Evolutionary conservation across 352 stramenopile genomes (phyloP), one percentile per base, ranked within the genome.

Genomic region (Pythium volutum): DNA sequence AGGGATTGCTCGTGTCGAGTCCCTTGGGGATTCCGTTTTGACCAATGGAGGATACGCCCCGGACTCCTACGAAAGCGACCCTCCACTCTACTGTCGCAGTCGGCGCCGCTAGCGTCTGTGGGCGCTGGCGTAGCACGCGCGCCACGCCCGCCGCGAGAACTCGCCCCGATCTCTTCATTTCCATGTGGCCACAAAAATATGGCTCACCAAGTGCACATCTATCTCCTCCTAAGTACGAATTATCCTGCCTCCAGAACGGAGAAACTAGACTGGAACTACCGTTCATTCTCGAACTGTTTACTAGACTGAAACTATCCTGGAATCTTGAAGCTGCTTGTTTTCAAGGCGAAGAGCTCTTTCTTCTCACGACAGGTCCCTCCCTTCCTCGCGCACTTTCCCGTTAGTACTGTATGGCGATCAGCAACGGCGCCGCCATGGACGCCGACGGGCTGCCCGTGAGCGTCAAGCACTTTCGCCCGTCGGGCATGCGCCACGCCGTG

Each of bases 1-100:
- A 85, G 39, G 70, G 77, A 46, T 84, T 83, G 54, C 41, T 60
- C 27, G 54, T 52, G 25, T 60, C 34, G 42, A 60, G 26, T n/a
- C 54, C 41, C 18, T 49, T 52, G 25, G 54, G 54, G 20, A 60
- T 56, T 6, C 49, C 54, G 27, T 18, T 45, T 9, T 22, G 51
- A 49, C 1, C n/a, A 10, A 26, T 14, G 25, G 46, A 53, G 3
- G 46, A 36, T 14, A 22, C 23, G 22, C 20, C 25, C 18, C 27
- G 46, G 2, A 38, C 4, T 16, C 4, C 14, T 9, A 10, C 43
- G 4, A 38, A 23, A 53, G 6, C 23, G 26, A 23, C 12, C 0
- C 18, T 20, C 9, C 25, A 26, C 25, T 43, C n/a, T n/a, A n/a
- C n/a, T n/a, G n/a, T n/a, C n/a, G n/a, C n/a, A 23, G 16, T 14